Conservation (phyloP, 2,329 filamentous ascomycete species). For the Zymoseptoria pseudotritici region DNA sequence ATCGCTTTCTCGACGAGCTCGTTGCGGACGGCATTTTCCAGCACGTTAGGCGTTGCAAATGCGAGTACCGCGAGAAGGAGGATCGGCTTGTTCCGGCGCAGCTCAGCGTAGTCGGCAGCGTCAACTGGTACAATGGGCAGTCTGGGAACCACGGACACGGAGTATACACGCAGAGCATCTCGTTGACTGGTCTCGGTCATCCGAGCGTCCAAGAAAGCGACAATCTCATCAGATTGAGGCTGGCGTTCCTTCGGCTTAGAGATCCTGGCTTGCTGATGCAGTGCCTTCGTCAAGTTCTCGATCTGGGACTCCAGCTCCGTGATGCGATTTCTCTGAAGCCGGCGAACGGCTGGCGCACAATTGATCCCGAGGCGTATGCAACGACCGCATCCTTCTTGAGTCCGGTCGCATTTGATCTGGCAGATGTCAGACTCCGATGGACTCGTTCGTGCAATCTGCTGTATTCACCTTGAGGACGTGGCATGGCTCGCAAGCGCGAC, state of each 20-base stretch:
- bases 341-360: constrained; percentile 6
- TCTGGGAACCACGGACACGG: background rate
- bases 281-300: constrained; percentile 4
- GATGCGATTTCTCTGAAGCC: constrained; percentile 8
- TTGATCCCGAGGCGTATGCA: constrained; percentile 6
- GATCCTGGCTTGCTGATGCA: constrained; percentile 1
- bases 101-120: background rate
- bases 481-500: constrained; percentile 9
- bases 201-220: constrained; percentile 4
- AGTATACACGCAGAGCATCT: constrained; percentile 4
- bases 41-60: constrained; percentile 2
- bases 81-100: constrained; percentile 1
- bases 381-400: constrained; percentile 2
- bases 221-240: background rate
- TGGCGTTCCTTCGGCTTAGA: background rate
- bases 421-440: background rate
- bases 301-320: constrained; percentile 9
- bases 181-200: background rate
- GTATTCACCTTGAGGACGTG: constrained; percentile 5
- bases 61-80: constrained; percentile 6
- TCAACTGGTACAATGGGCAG: constrained; percentile 4
- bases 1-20: constrained; percentile 6
- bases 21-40: background rate
- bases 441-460: constrained; percentile 4
- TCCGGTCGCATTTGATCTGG: background rate